Conservation (phyloP, 2,329 filamentous ascomycete genomes). For the Neofusicoccum ribis region DNA sequence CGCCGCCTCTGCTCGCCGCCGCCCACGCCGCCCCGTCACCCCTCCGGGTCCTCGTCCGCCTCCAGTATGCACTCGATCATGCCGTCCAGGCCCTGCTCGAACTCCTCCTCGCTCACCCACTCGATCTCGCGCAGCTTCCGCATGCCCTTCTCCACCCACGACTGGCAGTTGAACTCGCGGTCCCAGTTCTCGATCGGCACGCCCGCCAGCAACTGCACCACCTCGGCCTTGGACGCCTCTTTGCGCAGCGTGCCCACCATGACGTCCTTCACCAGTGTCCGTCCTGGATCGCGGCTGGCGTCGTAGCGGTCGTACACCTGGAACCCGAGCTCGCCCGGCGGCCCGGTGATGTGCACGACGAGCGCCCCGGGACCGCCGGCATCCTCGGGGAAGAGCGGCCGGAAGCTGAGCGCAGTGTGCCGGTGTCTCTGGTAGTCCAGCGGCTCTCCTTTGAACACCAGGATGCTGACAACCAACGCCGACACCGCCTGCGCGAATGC, state of each 20-base stretch:
- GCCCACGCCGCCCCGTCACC: neutral
- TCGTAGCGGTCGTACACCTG: constrained; percentile 14
- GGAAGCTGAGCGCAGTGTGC: constrained; percentile 16
- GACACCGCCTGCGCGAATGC: neutral
- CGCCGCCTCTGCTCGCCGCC: neutral
- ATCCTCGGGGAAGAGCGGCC: neutral
- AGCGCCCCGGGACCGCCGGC: neutral
- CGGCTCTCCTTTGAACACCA: constrained; percentile 16
- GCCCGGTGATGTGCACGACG: constrained; percentile 7
- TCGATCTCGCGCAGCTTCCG: neutral
- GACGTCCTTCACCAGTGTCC: constrained; percentile 5
- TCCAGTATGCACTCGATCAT: constrained; percentile 15
- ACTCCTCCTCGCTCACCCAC: constrained; percentile 12
- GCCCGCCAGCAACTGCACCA: neutral
- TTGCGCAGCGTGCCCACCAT: constrained; percentile 14
- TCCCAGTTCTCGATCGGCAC: constrained; percentile 10
- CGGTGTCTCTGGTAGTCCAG: constrained; percentile 15
- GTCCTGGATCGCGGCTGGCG: neutral
- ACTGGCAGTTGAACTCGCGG: constrained; percentile 17
- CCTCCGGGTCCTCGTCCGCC: constrained; percentile 14
- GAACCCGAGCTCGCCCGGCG: constrained; percentile 1
- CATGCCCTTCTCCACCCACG: constrained; percentile 14
- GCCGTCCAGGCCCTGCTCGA: constrained; percentile 11
- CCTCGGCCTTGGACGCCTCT: constrained; percentile 2
- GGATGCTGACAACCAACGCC: constrained; percentile 4